Base-by-base conservation (phyloP, 78 protist genomes). In the Cavenderia fasciculata region DNA sequence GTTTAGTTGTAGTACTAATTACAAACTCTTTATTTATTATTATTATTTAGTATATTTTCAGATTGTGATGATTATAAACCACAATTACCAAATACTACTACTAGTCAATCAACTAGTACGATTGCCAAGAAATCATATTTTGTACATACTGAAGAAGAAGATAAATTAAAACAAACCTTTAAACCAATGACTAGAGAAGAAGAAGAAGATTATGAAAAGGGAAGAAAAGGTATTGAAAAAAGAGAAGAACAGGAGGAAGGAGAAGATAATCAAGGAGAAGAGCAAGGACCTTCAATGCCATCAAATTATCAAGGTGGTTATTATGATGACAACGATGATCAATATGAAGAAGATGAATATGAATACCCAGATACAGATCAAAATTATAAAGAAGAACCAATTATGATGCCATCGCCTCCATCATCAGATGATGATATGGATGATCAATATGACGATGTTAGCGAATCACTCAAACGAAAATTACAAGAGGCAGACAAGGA, bases 21-120 rank as follows among this genome's bases (percentile, higher is more conserved):
- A n/a, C n/a, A n/a, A n/a, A n/a, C n/a, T n/a, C n/a, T n/a, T n/a
- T n/a, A n/a, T n/a, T n/a, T n/a, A n/a, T n/a, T n/a, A n/a, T n/a
- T n/a, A n/a, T n/a, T n/a, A n/a, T n/a, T n/a, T n/a, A 52, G 70
- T 78, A 78, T 78, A 27, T 78, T 65, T 66, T 78, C 88, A 65
- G 88, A 78, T 66, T 59, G 69, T 27, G 88, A 78, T 27, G 88
- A 78, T 25, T 78, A 78, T 65, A 43, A n/a, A n/a, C n/a, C n/a
- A n/a, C n/a, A n/a, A n/a, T n/a, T n/a, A n/a, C n/a, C n/a, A n/a
- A n/a, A n/a, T n/a, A n/a, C n/a, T n/a, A n/a, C n/a, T n/a, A n/a
- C n/a, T n/a, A n/a, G n/a, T n/a, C n/a, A n/a, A n/a, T n/a, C n/a
- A n/a, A n/a, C n/a, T n/a, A n/a, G 8, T 70, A 62, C 49, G 77